These are phyloP conservation scores for Gossypium davidsonii DNA, from an alignment of 441 rosid genomes.

Conservation along the genomic window DNA sequence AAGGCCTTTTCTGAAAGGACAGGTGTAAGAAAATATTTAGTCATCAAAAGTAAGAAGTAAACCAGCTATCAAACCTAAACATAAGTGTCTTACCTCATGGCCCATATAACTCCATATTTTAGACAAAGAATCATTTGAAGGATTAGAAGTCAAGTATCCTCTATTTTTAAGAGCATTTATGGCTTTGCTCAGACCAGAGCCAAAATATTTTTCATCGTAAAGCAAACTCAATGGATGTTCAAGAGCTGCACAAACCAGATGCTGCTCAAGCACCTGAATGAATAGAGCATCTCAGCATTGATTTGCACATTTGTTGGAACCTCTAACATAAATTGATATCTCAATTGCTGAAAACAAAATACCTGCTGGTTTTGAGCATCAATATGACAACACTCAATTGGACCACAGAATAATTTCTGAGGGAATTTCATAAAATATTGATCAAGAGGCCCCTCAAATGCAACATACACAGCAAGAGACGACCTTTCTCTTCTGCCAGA, in stretches of 20 bases:
- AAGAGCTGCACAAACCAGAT: conserved; percentile 74
- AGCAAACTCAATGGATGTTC: conserved; percentile 75
- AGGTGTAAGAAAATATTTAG: conserved; percentile 9
- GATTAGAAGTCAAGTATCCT: conserved; percentile 53
- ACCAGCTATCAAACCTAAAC: conserved; percentile 9
- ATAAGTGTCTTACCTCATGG: conserved; percentile 47
- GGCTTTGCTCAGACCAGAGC: conserved; percentile 46
- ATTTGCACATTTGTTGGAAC: conserved; percentile 12
- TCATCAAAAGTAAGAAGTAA: neutral
- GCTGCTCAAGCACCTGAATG: conserved; percentile 81
- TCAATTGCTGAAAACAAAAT: conserved; percentile 11
- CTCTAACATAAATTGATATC: conserved; percentile 5
- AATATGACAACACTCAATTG: conserved; percentile 81
- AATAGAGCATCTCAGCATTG: conserved; percentile 18
- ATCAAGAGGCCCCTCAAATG: conserved; percentile 79
- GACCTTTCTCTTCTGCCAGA: conserved; percentile 86
- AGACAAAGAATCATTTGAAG: conserved; percentile 45
- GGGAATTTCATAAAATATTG: conserved; percentile 90
- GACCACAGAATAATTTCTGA: conserved; percentile 63
- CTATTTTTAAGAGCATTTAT: conserved; percentile 47
- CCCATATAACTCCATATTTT: conserved; percentile 80
- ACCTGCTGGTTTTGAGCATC: conserved; percentile 87
- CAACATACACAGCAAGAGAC: conserved; percentile 86
- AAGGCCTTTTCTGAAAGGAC: conserved; percentile 59
- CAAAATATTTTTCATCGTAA: conserved; percentile 71